A percentile compares a stretch with the other conserved stretches of the same genome.
Conservation (phyloP, 208 protist species). For the Wallacemonas sp. region DNA sequence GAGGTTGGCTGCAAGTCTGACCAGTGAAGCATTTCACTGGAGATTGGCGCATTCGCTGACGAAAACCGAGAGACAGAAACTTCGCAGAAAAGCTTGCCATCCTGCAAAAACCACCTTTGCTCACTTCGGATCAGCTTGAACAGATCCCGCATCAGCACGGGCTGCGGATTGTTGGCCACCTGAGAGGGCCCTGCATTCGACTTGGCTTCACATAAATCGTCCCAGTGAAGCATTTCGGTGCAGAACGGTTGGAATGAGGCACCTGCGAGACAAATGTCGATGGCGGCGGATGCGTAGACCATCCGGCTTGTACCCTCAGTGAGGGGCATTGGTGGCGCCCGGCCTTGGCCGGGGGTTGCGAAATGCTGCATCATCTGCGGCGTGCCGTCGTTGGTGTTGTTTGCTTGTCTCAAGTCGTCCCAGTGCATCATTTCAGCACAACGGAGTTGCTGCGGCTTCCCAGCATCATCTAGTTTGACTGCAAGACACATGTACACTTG, state of each 20-base stretch:
- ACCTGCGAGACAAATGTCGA: conserved; percentile 2
- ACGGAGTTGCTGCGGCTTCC: conserved; percentile 33
- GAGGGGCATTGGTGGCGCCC: not conserved
- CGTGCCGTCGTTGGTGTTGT: conserved; percentile 21
- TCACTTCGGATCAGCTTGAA: not conserved
- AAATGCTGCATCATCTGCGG: conserved; percentile 9
- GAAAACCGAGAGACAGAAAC: not conserved
- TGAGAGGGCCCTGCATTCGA: not conserved
- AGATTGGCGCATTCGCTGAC: not conserved
- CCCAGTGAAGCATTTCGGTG: conserved; percentile 60
- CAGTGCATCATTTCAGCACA: conserved; percentile 79
- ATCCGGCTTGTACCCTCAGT: not conserved
- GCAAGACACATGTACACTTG: not conserved
- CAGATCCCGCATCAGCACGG: not conserved
- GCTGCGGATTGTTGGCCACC: not conserved
- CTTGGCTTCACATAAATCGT: conserved; percentile 31
- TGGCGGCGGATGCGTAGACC: not conserved
- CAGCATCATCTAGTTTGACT: conserved; percentile 10
- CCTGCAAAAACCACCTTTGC: conserved; percentile 1
- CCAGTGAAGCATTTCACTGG: conserved; percentile 16
- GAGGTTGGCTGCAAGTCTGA: not conserved
- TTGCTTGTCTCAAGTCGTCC: conserved; percentile 52
- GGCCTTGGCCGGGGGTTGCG: not conserved
- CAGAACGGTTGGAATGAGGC: conserved; percentile 33
- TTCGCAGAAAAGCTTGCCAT: not conserved